Evolutionary conservation across 352 stramenopile species (phyloP).

Genomic region (Blastocystis hominis): DNA sequence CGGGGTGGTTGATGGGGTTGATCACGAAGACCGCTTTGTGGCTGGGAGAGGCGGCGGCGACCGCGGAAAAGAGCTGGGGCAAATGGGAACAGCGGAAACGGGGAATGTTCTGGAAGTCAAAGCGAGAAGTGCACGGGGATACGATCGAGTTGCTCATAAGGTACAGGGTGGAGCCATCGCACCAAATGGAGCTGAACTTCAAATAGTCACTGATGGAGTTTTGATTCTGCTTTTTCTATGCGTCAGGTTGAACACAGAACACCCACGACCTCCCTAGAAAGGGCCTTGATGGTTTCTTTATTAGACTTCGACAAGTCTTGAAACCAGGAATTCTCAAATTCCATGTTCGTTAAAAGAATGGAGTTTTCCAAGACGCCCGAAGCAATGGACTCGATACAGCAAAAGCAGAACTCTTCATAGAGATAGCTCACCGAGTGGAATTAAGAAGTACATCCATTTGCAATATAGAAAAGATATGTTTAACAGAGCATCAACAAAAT

Average conservation of each 20-base stretch:
- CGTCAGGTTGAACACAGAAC: not conserved
- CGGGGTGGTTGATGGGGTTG: not conserved
- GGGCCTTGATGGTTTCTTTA: not conserved
- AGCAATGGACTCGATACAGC: not conserved
- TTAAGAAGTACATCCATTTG: not conserved
- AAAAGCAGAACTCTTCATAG: not conserved
- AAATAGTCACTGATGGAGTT: not conserved
- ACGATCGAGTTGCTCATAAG: not conserved
- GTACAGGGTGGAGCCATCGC: not conserved
- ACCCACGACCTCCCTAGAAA: not conserved
- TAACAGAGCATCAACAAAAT: not conserved
- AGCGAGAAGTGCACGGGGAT: not conserved
- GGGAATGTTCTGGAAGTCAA: not conserved
- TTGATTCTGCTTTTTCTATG: not conserved
- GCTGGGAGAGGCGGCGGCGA: not conserved
- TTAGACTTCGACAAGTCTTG: not conserved
- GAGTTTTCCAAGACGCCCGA: not conserved
- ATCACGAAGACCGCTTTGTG: not conserved
- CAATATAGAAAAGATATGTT: not conserved
- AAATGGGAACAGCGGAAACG: slow-evolving; percentile 2
- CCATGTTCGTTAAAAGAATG: not conserved
- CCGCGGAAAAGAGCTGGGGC: not conserved
- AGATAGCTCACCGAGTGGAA: not conserved
- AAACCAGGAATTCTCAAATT: not conserved
- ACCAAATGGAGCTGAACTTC: not conserved